Base-by-base conservation (phyloP, 2,329 filamentous ascomycete genomes). In the Madurella fahalii region DNA sequence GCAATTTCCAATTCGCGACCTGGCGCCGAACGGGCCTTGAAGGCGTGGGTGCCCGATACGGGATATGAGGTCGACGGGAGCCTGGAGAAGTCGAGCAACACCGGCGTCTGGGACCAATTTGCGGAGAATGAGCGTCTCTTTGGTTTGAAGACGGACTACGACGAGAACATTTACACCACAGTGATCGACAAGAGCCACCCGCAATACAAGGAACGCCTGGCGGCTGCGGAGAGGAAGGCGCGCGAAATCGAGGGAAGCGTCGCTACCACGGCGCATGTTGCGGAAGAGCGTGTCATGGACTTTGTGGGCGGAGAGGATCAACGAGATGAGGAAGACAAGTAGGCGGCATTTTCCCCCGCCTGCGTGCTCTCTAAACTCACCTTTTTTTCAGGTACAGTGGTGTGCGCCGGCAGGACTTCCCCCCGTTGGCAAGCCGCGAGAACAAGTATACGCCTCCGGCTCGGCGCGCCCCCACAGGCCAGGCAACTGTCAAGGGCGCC, bases 161-260 rank as follows among this genome's bases (percentile, higher is more conserved):
- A 97, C 66, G 94, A 97, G 72, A 91, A 89, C 63, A 84, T 94
- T 42, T 99, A 99, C 74, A 99, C 94, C 1, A 99, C 94, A 9
- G 75, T 83, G 40, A 95, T 99, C 66, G 84, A 99, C 71, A 90
- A 85, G 66, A 88, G 73, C 59, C 85, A 95, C 64, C 92, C 94
- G 1, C 79, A 87, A 51, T 96, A 95, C 71, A 85, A 83, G 60
- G 84, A 90, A 69, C 83, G 86, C 60, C 79, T 88, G 64, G 90
- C 88, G 3, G 82, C 85, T 37, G 94, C 92, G 2, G 90, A 92
- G 18, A 86, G 80, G 62, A 89, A 93, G 66, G 94, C 91, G 18
- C 84, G 89, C 57, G 93, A 97, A 70, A 99, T 99, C 63, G 90
- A 96, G 71, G 78, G 81, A 44, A 89, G 85, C 59, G 77, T 79